Evolutionary conservation across 2,329 filamentous ascomycete species (phyloP).

Genomic region (Colletotrichum musae): DNA sequence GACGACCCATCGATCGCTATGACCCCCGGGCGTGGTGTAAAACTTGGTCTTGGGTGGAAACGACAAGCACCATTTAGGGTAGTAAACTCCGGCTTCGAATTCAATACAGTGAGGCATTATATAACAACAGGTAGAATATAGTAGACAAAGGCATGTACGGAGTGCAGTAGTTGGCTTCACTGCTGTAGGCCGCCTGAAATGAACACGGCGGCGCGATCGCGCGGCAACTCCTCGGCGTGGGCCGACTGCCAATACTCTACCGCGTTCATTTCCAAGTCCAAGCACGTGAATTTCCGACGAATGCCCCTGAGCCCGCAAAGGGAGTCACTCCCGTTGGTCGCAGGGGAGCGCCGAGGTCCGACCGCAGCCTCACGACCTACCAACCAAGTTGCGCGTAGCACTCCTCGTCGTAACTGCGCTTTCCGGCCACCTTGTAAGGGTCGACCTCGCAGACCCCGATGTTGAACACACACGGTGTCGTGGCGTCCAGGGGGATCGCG

Average conservation of each 20-base stretch:
- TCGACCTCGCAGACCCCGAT: neutral
- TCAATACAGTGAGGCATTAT: neutral
- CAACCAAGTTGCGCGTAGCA: slow-evolving; percentile 6
- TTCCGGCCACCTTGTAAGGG: neutral
- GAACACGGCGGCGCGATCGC: neutral
- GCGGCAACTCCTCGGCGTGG: neutral
- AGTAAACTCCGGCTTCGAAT: neutral
- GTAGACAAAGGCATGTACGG: neutral
- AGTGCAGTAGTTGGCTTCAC: no score
- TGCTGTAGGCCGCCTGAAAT: neutral
- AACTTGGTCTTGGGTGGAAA: neutral
- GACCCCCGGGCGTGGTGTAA: neutral
- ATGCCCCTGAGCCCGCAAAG: slow-evolving; percentile 5
- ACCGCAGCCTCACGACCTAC: no score
- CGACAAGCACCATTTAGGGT: neutral
- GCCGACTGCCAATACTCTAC: neutral
- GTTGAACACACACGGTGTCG: neutral
- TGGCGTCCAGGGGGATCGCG: neutral
- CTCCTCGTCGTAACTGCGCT: slow-evolving; percentile 1
- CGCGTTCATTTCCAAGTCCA: neutral
- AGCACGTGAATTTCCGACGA: neutral
- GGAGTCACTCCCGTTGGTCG: neutral
- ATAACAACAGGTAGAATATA: neutral
- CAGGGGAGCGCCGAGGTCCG: neutral
- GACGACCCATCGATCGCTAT: neutral